These are phyloP conservation scores for Vaccinium darrowii DNA, from an alignment of 148 eudicot species.

Conservation along the genomic window DNA sequence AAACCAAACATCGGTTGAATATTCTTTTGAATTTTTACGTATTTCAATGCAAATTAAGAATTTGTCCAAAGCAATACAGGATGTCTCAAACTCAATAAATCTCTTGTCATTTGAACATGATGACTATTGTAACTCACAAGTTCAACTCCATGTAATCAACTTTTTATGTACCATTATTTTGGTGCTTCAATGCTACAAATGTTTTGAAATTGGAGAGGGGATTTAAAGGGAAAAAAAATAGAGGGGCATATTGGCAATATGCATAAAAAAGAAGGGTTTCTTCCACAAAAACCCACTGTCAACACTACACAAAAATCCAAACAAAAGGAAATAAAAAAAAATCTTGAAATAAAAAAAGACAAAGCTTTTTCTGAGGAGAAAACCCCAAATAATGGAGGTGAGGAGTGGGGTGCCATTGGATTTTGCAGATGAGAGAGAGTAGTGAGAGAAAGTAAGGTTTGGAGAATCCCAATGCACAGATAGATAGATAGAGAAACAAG, in stretches of 20 bases:
- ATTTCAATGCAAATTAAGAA: no score
- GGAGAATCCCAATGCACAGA: constrained; percentile 27
- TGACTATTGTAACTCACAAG: no score
- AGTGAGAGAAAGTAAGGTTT: background rate
- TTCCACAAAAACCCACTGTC: background rate
- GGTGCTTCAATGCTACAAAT: no score
- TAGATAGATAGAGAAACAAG: constrained; percentile 5
- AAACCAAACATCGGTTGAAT: no score
- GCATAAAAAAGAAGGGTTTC: background rate
- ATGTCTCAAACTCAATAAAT: no score
- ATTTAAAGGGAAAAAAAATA: background rate
- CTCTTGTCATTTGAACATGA: no score
- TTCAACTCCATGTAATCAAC: no score
- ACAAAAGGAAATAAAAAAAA: background rate
- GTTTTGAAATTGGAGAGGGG: background rate
- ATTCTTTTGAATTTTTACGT: no score
- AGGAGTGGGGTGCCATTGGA: constrained; percentile 27
- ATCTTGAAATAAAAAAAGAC: constrained; percentile 13
- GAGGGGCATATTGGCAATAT: background rate
- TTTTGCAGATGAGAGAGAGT: constrained; percentile 13
- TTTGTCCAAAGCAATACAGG: no score
- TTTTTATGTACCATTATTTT: no score
- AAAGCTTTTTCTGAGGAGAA: background rate
- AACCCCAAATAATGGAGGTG: constrained; percentile 27
- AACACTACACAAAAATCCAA: background rate